Evolutionary conservation across 2,329 filamentous ascomycete genomes (phyloP).

Genomic region (Apiospora rasikravindrae): DNA sequence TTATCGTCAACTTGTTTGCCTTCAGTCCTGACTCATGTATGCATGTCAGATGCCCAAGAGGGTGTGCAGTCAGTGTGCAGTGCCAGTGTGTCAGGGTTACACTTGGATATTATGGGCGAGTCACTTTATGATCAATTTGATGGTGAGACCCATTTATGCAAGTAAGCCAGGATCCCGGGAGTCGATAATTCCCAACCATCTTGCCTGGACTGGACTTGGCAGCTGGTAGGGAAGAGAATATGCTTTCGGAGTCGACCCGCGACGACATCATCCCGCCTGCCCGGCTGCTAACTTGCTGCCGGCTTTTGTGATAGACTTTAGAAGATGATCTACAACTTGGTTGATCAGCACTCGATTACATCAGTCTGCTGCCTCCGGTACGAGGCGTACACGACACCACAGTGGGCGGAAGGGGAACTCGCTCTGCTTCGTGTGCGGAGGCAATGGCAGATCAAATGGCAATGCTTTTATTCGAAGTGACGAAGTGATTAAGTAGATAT

Average conservation of each 20-base stretch:
- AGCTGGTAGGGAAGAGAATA: neutral
- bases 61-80: conserved; percentile 8
- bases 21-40: conserved; percentile 7
- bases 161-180: conserved; percentile 6
- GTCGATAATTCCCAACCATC: neutral
- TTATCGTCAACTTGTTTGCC: conserved; percentile 9
- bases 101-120: conserved; percentile 9
- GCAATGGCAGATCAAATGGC: neutral
- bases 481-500: neutral
- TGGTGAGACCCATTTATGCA: conserved; percentile 8
- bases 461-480: neutral
- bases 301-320: neutral
- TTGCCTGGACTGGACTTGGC: conserved; percentile 5
- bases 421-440: neutral
- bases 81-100: conserved; percentile 14
- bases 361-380: neutral
- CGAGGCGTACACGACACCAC: neutral
- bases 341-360: conserved; percentile 7
- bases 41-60: conserved; percentile 15
- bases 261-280: conserved; percentile 1
- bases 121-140: conserved; percentile 1
- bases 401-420: neutral
- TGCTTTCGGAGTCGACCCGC: neutral
- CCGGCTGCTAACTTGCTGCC: neutral
- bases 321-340: neutral